Evolutionary conservation across 2,329 filamentous ascomycete genomes (phyloP).

Genomic region (Hymenoscyphus albidus): DNA sequence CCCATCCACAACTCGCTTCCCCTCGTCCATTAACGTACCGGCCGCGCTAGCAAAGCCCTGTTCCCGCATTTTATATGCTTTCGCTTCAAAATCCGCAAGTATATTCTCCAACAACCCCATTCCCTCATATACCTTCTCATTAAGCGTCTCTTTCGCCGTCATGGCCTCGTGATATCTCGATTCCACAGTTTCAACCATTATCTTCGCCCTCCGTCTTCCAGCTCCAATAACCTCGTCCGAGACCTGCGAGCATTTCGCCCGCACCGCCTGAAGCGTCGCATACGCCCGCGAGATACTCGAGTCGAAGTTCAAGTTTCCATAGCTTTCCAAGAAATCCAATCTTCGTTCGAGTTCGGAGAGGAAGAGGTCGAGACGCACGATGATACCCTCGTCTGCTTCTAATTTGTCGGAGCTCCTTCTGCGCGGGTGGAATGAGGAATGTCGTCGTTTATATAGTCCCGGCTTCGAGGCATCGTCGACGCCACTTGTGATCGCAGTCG

Average conservation of each 20-base stretch:
- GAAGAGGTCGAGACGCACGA: conserved; percentile 72
- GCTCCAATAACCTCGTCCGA: conserved; percentile 88
- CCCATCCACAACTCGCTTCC: conserved; percentile 76
- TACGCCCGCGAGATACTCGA: conserved; percentile 81
- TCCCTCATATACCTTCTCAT: conserved; percentile 86
- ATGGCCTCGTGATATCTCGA: conserved; percentile 81
- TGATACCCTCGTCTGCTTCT: conserved; percentile 58
- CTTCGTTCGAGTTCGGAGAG: conserved; percentile 81
- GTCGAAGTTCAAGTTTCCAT: conserved; percentile 80
- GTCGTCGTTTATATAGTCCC: conserved; percentile 39
- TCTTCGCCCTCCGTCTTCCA: conserved; percentile 75
- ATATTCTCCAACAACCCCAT: conserved; percentile 83
- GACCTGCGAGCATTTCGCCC: conserved; percentile 82
- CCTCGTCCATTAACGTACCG: conserved; percentile 69
- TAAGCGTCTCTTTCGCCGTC: conserved; percentile 77
- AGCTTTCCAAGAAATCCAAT: conserved; percentile 83
- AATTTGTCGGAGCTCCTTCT: conserved; percentile 55
- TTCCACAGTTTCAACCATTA: conserved; percentile 92
- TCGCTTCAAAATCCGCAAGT: conserved; percentile 77
- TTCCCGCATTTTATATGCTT: conserved; percentile 75
- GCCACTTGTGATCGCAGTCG: conserved; percentile 23
- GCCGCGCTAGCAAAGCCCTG: conserved; percentile 71
- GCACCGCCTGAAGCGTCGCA: conserved; percentile 78
- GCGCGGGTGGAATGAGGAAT: conserved; percentile 53
- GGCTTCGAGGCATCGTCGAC: conserved; percentile 22